Base-by-base conservation (phyloP, 2,329 filamentous ascomycete species). In the Paracoccidioides lutzii region DNA sequence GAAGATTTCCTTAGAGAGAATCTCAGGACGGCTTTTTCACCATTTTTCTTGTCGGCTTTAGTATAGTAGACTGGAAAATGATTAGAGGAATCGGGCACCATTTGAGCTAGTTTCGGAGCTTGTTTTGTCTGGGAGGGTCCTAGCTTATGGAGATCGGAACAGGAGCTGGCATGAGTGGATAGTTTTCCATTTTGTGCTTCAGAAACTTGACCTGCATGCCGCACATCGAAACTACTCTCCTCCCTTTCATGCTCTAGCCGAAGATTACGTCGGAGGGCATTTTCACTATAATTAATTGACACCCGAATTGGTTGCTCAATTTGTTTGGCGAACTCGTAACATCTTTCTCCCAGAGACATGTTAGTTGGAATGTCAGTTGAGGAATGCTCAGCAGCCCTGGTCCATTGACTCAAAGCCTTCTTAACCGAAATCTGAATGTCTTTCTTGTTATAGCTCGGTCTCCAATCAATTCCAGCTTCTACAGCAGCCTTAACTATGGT, bases 401-500 rank as follows among this genome's bases (percentile, higher is more conserved):
- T 55, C 71, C 71, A 73, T 22, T 67, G 64, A 7, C 60, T 44
- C 10, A 61, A 57, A 5, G 62, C 56, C 5, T 41, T 32, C 32
- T 50, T 43, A 22, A 60, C 32, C 61, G 54, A 14, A 60, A 63
- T 12, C 52, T 51, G 35, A n/a, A 69, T 51, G 48, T 71, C 69
- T 14, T 40, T n/a, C 48, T 70, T 66, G 42, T 61, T 57, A 37
- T 59, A 49, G 14, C 65, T 64, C 15, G 61, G 55, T 6, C 50
- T 55, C 54, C 65, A 66, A 41, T 68, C 60, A 48, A 74, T 68
- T 3, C 71, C 70, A 55, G 67, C 68, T 22, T 64, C 59, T 5
- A 72, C 61, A 4, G 71, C 70, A 22, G 68, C 66, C n/a, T 59
- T 55, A 7, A 73, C 67, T 28, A 74, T 62, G 15, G 57, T 61